Base-by-base conservation (phyloP, 306 rosid genomes). In the Rosa lucieae region DNA sequence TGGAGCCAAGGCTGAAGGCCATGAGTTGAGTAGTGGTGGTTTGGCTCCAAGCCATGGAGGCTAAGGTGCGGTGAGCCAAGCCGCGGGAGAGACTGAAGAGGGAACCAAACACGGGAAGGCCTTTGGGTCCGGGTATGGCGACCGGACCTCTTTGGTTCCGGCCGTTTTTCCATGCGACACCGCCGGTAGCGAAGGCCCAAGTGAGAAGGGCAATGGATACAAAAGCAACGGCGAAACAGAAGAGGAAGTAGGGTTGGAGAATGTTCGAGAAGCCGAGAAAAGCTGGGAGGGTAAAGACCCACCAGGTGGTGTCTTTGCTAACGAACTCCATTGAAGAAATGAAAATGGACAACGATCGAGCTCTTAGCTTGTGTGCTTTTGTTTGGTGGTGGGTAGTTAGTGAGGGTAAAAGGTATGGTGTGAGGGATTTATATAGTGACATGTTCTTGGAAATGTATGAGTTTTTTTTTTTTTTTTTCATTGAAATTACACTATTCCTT, bases 1-100 rank as follows among this genome's bases (percentile, higher is more conserved):
- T 83, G 10, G 82, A 85, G 76, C 92, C 92, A 29, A 89, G 89
- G 77, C 84, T 83, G 21, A 87, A 82, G n/a, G 92, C 89, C 90
- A 89, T 85, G 43, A 89, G 90, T 48, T 74, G 82, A 48, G 78
- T 66, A 18, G 84, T 29, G 44, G 49, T 51, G 1, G 20, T 11
- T 8, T 77, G 48, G 35, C 49, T 56, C 76, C 81, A 47, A 29
- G 92, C 88, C 83, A 86, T 82, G 67, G 83, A 55, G 1, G 92
- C 90, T 1, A 89, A 77, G 13, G 88, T 42, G 0, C 90, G 90
- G 51, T 89, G 92, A 29, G 90, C 86, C 61, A 89, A 68, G 44
- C 86, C 86, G 0, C 82, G 87, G 66, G 78, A 80, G 7, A 89
- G 79, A 14, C 83, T 80, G 75, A 86, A 83, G 8, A 89, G 70